Base-by-base conservation (phyloP, 2,329 filamentous ascomycete genomes). In the Dichotomopilus funicola region DNA sequence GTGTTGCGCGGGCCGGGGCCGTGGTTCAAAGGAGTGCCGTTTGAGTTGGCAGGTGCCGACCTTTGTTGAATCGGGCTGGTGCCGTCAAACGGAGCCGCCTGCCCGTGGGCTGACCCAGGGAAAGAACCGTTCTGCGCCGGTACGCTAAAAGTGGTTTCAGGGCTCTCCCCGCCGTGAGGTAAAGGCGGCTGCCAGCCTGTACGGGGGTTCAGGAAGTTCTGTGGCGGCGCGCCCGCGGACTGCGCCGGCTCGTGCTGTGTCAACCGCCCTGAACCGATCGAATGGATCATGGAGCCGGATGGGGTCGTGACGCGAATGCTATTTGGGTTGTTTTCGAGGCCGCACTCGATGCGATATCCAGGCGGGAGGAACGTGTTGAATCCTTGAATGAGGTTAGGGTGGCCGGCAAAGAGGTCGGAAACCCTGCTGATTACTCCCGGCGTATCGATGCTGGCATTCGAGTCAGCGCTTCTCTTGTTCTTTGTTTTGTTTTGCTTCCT, bases 331-430 rank as follows among this genome's bases (percentile, higher is more conserved):
- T 95, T 92, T 37, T 90, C 90, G 12, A 89, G 86, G 35, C 92
- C 92, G 66, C 94, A 99, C 69, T 99, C 94, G 58, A 99, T 99
- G 56, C 94, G 82, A 69, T 99, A 99, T 2, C 94, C 91, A 0
- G 91, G 91, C 3, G 94, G 94, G 7, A 99, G 76, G 69, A 99
- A 99, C 0, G 94, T 99, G 68, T 99, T 99, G 71, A 99, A 99
- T 0, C 94, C 94, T 71, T 97, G 92, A 49, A 99, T 97, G 33
- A 95, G 79, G 67, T 89, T 94, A 2, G 94, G 94, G 66, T 99
- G 92, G 2, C 94, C 94, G 27, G 92, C 91, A 68, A 99, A 99
- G 1, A 99, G 82, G 51, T 91, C 90, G 1, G 94, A 97, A 34
- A 99, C 94, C 49, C 94, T 86, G 66, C 95, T 95, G 63, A 99